Base-by-base conservation (phyloP, 2,329 filamentous ascomycete species). In the Cladophialophora chaetospira region DNA sequence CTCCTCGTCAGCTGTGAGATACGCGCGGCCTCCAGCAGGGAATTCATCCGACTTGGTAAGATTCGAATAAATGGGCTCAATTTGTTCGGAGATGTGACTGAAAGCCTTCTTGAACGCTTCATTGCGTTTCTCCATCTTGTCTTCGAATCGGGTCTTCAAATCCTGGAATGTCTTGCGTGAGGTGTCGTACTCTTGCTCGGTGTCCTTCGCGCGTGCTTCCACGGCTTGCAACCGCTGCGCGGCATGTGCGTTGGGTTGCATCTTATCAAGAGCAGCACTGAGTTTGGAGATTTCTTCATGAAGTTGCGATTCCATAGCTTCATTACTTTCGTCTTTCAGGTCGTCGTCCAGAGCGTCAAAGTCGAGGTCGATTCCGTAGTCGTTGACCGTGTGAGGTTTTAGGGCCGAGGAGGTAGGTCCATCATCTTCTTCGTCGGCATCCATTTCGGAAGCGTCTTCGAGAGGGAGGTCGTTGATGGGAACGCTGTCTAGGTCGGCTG, bases 91-190 rank as follows among this genome's bases (percentile, higher is more conserved):
- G 69, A 99, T 99, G 72, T 99, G 94, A 17, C 83, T 81, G 75
- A 97, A 97, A 10, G 94, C 94, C 71, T 91, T 93, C 78, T 92
- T 94, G 82, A 99, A 99, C 26, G 96, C 83, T 62, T 96, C 89
- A 62, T 88, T 90, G 53, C 94, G 88, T 73, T 88, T 84, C 55
- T 88, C 82, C 74, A 93, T 94, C 62, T 96, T 82, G 17, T 85
- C 79, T 66, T 90, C 88, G 69, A 97, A 99, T 1, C 85, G 84
- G n/a, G 92, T 87, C 67, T 89, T 91, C 9, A 91, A 88, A 40
- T 80, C 82, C 53, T 87, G 87, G 53, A 89, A 88, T 21, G 84
- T 81, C 47, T 82, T 82, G 65, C 91, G 89, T 1, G 93, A 89
- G 62, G 90, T 85, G 64, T 96, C 91, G 69, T 92, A 97, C 66